Evolutionary conservation across 352 stramenopile species (phyloP), one percentile per base, ranked within the genome.

Genomic region (Phytophthora brassicae): DNA sequence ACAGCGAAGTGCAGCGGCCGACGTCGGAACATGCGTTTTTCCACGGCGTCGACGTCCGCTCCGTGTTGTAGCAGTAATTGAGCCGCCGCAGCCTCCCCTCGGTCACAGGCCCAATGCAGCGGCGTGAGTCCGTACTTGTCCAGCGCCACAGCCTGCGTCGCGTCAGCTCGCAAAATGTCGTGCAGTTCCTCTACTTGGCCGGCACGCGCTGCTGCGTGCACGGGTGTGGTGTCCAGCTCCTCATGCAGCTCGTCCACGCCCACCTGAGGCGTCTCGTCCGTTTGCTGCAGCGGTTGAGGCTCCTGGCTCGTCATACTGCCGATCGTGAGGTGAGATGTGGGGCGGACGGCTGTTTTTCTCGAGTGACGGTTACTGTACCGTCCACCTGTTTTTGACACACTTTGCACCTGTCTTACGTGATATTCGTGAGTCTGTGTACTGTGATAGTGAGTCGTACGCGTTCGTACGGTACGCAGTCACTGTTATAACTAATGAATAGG

Each of bases 91-190:
- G 47, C 48, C n/a, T 89, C 56, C 9, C 74, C 79, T 20, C 78
- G 71, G 26, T 92, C 84, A 24, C 77, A 79, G 9, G 81, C 77
- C 84, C 84, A 92, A 67, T 92, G 81, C 56, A 92, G 63, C 26
- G 79, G 62, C 29, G 81, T 90, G 56, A 92, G 71, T 1, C 69
- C 68, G 64, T 90, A 92, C 71, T 91, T 89, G 73, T 91, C 82
- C 16, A 70, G 61, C 51, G 66, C 55, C 35, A 63, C 8, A 29
- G 73, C 62, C 46, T 81, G 66, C 20, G 57, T 28, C 13, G 41
- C 26, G 16, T 86, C 71, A 3, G 66, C 61, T 3, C 50, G 55
- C 47, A 81, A 63, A 43, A 81, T 75, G 7, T 52, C 24, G 9
- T 52, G 59, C 47, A 92, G 68, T 51, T 72, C 60, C 2, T 72